Evolutionary conservation across 2,329 filamentous ascomycete species (phyloP), one percentile per base, ranked within the genome.

Genomic region (Fusarium nygamai): DNA sequence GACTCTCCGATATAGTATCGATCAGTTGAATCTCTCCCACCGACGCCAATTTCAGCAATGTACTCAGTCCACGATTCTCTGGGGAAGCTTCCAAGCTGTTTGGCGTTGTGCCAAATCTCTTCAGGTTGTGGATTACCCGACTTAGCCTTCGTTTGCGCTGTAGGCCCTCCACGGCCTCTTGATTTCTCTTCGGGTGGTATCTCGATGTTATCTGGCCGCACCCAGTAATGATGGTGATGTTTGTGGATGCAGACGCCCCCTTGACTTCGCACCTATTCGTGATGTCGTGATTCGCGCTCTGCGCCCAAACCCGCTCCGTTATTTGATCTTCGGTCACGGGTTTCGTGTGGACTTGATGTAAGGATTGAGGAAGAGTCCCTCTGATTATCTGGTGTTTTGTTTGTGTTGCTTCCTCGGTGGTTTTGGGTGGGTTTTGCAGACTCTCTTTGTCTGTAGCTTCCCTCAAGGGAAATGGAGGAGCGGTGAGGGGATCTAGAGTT

Each of bases 201-300:
- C 13, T 76, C 62, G 67, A 78, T 69, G 24, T 51, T 61, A 27
- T 66, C 78, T 43, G 84, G 82, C 64, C 83, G 82, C 72, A 86
- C 70, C 89, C 89, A 90, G 83, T 90, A 91, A 82, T 91, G 89
- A 79, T 91, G 89, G 76, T 91, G 88, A 76, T 91, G 89, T 72
- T 86, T 89, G 79, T 91, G 89, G 66, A 89, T 74, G 75, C 88
- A 89, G 72, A 87, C 76, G 70, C 76, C 43, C 27, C 72, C 74
- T 57, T 74, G 61, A 65, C 68, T 58, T 78, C 62, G 57, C 72
- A 61, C 53, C 72, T 80, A 58, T 67, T 69, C 46, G 56, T 72
- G 59, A 75, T 78, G 59, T 76, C 73, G 62, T 56, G 64, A 24
- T 78, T 73, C 27, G 72, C 63, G 33, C 62, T 74, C 48, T 78